Conservation (phyloP, 305 asterid genomes). For the Euphrasia arctica region DNA sequence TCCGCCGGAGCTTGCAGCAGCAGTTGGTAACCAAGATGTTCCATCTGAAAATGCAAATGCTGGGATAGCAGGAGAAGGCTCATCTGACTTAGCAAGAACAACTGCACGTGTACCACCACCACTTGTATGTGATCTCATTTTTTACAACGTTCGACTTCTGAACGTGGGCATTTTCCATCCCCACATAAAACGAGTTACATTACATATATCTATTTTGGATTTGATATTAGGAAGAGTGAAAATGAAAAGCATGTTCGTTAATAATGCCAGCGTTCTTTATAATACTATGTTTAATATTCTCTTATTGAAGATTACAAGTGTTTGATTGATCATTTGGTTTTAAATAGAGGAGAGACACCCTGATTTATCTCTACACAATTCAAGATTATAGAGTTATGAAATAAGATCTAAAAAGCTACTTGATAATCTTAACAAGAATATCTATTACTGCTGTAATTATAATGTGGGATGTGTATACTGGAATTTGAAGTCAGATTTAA, state of each 20-base stretch:
- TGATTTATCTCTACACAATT: not conserved
- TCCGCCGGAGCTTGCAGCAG: conserved; percentile 99
- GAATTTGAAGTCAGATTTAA: not conserved
- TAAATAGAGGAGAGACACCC: not conserved
- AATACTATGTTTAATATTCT: not conserved
- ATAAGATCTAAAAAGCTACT: not conserved
- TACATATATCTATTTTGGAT: not conserved
- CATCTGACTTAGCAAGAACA: conserved; percentile 58
- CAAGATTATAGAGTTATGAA: not conserved
- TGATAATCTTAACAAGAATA: not conserved
- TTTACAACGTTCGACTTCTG: not conserved
- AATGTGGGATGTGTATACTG: not conserved
- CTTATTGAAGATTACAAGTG: not conserved
- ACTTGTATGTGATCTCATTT: conserved; percentile 41
- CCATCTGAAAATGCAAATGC: conserved; percentile 49
- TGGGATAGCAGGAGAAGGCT: conserved; percentile 54
- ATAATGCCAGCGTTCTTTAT: not conserved
- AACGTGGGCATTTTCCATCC: not conserved
- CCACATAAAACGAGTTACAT: not conserved
- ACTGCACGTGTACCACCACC: conserved; percentile 52
- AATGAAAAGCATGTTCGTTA: not conserved
- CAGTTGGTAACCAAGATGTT: conserved; percentile 69
- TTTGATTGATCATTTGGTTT: not conserved
- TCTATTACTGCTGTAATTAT: not conserved
- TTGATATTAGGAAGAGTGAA: not conserved